Conservation (phyloP, 1,139 yeast genomes). For the Candida sp. region DNA sequence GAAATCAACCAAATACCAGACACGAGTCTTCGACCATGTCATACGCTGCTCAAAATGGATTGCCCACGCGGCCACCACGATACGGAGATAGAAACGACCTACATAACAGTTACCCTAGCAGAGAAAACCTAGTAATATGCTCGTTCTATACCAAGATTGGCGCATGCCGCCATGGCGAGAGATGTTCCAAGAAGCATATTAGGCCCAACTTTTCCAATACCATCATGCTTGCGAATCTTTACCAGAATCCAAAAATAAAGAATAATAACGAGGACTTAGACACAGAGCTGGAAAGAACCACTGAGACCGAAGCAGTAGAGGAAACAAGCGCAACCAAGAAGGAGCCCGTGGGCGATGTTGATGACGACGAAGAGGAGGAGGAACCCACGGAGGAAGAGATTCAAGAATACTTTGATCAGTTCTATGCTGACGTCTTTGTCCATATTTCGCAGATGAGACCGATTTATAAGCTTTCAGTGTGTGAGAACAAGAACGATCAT, state of each 20-base stretch:
- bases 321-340: background rate
- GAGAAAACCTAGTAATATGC: conserved; percentile 22
- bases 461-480: conserved; percentile 70
- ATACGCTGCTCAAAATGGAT: background rate
- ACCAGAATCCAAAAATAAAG: conserved; percentile 62
- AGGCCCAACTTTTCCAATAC: conserved; percentile 74
- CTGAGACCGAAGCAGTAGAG: background rate
- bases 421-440: conserved; percentile 74
- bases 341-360: background rate
- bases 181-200: conserved; percentile 79
- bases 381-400: conserved; percentile 40
- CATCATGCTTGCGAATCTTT: conserved; percentile 69
- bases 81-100: background rate
- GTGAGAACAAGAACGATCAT: conserved; percentile 83
- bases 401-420: conserved; percentile 60
- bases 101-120: background rate
- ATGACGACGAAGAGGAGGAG: no score
- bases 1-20: background rate
- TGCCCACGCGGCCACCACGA: background rate
- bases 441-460: conserved; percentile 70
- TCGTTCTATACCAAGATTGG: conserved; percentile 83
- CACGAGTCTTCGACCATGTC: background rate
- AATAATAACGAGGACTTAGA: background rate
- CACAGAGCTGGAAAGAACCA: no score
- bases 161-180: conserved; percentile 93